A percentile compares a stretch with the other conserved stretches of the same genome.
phyloP scores from a whole-genome alignment of 2,329 filamentous ascomycete species.

The Sarocladium strictum region DNA sequence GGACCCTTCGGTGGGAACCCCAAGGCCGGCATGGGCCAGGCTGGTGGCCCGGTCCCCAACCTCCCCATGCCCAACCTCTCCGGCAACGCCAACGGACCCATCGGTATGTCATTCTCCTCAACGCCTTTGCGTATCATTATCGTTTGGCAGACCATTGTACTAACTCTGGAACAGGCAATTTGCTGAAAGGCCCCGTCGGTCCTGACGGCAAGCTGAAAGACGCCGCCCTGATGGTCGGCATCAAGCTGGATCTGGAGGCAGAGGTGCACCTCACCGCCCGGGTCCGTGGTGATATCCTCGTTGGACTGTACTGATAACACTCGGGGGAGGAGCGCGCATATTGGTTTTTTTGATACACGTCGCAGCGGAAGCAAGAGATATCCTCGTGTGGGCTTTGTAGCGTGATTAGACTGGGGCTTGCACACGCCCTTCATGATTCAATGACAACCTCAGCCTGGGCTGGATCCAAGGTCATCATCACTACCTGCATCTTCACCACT shows the following conservation, averaged over 20 bases:
- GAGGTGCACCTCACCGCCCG: constrained; percentile 57
- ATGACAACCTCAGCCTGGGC: not conserved
- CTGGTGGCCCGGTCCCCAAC: not conserved
- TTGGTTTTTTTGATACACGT: not conserved
- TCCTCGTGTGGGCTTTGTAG: not conserved
- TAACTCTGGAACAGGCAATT: constrained; percentile 33
- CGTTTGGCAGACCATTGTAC: no score
- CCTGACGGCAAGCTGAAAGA: constrained; percentile 51
- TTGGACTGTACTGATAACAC: constrained; percentile 45
- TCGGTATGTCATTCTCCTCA: not conserved
- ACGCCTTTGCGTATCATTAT: no score
- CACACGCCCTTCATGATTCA: not conserved
- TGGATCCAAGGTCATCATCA: not conserved
- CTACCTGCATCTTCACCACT: no score
- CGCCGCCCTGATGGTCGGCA: constrained; percentile 53
- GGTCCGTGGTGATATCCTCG: constrained; percentile 54
- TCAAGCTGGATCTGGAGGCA: constrained; percentile 58
- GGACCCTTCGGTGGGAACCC: not conserved
- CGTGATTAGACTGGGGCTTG: not conserved
- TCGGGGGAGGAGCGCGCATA: not conserved
- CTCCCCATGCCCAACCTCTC: constrained; percentile 1
- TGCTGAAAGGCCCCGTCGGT: constrained; percentile 52
- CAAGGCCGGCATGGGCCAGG: not conserved
- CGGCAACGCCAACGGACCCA: constrained; percentile 19
- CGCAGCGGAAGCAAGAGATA: not conserved